A percentile compares a stretch with the other conserved stretches of the same genome.
Conservation (phyloP, 148 eudicot species). For the Pouteria glomerata region DNA sequence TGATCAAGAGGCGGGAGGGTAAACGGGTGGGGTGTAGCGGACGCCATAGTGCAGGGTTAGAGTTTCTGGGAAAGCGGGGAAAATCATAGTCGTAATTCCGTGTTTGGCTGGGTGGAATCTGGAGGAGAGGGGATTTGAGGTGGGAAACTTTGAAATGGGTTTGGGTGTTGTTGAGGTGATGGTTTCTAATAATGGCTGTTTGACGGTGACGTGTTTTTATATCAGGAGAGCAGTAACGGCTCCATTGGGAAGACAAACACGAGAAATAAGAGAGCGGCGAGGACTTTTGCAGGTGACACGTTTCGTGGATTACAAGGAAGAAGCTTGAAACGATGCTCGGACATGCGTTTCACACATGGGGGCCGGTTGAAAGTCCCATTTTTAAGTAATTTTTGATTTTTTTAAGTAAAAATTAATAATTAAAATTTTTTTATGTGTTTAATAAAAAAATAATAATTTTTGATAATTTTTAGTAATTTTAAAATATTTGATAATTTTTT, state of each 20-base stretch:
- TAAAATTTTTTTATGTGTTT: too few relatives aligned
- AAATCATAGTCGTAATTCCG: neutral
- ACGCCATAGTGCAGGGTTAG: neutral
- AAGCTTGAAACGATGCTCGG: neutral
- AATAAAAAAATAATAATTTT: too few relatives aligned
- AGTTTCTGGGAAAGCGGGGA: slow-evolving; percentile 2
- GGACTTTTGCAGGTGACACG: neutral
- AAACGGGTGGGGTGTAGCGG: neutral
- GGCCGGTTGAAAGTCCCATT: too few relatives aligned
- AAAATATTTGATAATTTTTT: too few relatives aligned
- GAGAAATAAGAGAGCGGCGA: too few relatives aligned
- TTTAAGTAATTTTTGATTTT: too few relatives aligned
- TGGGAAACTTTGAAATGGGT: neutral
- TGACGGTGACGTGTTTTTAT: neutral
- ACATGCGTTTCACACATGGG: too few relatives aligned
- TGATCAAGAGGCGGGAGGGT: neutral
- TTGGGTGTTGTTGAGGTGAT: slow-evolving; percentile 2
- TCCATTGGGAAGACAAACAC: slow-evolving; percentile 4
- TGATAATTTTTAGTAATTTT: too few relatives aligned
- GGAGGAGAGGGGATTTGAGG: neutral
- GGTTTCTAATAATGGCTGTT: neutral
- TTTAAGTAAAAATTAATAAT: too few relatives aligned
- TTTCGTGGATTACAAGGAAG: neutral
- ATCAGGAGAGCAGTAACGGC: neutral
- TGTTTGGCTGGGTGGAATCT: slow-evolving; percentile 17